Evolutionary conservation across 108 stramenopile species (phyloP).

Genomic region (Cyclostephanos tholiformis): DNA sequence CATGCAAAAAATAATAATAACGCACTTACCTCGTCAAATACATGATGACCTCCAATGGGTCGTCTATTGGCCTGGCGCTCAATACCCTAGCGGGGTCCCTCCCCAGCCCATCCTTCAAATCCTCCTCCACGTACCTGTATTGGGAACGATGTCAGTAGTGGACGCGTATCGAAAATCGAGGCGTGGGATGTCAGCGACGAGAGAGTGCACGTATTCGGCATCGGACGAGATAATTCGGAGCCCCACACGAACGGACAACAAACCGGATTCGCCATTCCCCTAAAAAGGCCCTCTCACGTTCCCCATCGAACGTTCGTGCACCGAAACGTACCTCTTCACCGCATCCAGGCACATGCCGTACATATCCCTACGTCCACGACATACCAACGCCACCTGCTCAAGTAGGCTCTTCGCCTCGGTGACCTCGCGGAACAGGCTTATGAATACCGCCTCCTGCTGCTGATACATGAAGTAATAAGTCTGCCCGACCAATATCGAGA

Average conservation of each 20-base stretch:
- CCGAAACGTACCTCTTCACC: constrained; percentile 50
- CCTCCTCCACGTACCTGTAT: constrained; percentile 63
- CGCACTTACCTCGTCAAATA: constrained; percentile 65
- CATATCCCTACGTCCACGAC: constrained; percentile 75
- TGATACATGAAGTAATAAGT: constrained; percentile 91
- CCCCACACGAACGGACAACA: too few species aligned
- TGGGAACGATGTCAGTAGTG: neutral
- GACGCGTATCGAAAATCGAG: too few species aligned
- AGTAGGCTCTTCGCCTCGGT: constrained; percentile 87
- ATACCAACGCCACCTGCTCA: constrained; percentile 89
- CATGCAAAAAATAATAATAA: neutral
- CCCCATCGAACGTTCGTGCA: neutral
- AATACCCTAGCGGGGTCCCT: constrained; percentile 73
- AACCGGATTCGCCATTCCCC: too few species aligned
- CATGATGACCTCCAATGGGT: constrained; percentile 88
- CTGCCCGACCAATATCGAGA: constrained; percentile 82
- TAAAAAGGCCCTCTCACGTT: too few species aligned
- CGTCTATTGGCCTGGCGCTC: constrained; percentile 76
- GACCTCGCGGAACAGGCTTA: constrained; percentile 84
- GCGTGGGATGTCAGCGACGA: neutral
- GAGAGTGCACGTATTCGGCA: too few species aligned
- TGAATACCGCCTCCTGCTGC: constrained; percentile 84
- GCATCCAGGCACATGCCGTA: constrained; percentile 58
- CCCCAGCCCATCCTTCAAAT: constrained; percentile 64
- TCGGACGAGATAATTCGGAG: too few species aligned